phyloP scores from a whole-genome alignment of 208 protist genomes.

The Naegleria gruberi region DNA sequence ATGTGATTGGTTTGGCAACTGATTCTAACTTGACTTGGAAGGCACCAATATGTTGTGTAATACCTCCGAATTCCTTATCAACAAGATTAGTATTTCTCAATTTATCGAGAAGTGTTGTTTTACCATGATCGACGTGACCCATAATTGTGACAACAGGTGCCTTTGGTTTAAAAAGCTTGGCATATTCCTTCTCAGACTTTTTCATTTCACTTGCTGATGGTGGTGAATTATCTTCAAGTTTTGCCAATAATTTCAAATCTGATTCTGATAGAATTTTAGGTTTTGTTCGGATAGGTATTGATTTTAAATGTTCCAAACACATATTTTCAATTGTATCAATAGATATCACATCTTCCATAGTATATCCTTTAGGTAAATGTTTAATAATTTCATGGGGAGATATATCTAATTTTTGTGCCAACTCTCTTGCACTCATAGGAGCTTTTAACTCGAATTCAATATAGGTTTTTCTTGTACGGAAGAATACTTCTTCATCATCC shows the following conservation, averaged over 20 bases:
- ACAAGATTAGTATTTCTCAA: constrained; percentile 83
- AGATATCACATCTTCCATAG: background rate
- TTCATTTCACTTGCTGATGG: background rate
- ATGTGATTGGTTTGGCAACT: constrained; percentile 67
- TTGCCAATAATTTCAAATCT: background rate
- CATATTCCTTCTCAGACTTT: background rate
- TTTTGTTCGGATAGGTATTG: background rate
- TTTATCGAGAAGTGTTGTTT: constrained; percentile 90
- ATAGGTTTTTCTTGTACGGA: background rate
- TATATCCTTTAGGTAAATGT: background rate
- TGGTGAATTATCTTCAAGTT: background rate
- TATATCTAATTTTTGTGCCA: background rate
- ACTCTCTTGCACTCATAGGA: background rate
- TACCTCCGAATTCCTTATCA: constrained; percentile 87
- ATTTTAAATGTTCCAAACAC: background rate
- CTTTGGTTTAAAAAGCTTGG: constrained; percentile 27
- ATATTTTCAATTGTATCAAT: constrained; percentile 11
- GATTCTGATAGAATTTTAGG: background rate
- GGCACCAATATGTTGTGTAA: constrained; percentile 93
- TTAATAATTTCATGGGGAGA: background rate
- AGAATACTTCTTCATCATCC: background rate
- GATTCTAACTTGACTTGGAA: constrained; percentile 54
- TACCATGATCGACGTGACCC: constrained; percentile 98
- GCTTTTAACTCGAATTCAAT: background rate
- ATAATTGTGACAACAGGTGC: constrained; percentile 93